Evolutionary conservation across 2,329 filamentous ascomycete genomes (phyloP), one percentile per base, ranked within the genome.

Genomic region (Xylariales sp.): DNA sequence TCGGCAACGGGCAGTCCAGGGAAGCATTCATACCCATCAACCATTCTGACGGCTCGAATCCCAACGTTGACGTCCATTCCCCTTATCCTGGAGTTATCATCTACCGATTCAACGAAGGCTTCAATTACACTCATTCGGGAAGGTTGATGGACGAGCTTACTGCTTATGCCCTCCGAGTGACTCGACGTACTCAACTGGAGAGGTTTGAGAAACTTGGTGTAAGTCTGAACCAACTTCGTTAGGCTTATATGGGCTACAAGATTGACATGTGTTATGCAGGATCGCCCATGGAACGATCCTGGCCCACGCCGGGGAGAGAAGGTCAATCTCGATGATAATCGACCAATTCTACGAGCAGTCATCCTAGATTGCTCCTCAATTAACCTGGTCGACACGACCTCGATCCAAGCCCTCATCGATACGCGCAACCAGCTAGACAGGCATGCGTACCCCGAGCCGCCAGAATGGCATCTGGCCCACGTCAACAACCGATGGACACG

Each of bases 281-380:
- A 80, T 46, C 68, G 74, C 1, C 70, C 75, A 0, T 80, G 76
- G 77, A 78, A 76, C 49, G 73, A 79, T 46, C 63, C 69, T 6
- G 67, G 60, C 46, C 70, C 63, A 27, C 61, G 56, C 3, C 57
- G 65, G 40, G 61, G 63, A 43, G 51, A 53, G 24, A 42, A 57
- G 31, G 16, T 51, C 28, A 21, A 32, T 34, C 3, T 25, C 7
- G 42, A 46, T 9, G 54, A 55, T 15, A 47, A 57, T 37, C 55
- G 55, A n/a, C 76, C 76, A 0, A 57, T 66, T 9, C 63, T 80
- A 12, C 68, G 68, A 4, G 76, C 78, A 4, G 49, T 82, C 7
- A 65, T 82, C 8, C 62, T 81, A 3, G 78, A 82, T 58, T 78
- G 76, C 51, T 71, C 72, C 0, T 66, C 74, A 2, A 73, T 81